phyloP scores from a whole-genome alignment of 169 alveolate species.

The Plasmodium adleri region DNA sequence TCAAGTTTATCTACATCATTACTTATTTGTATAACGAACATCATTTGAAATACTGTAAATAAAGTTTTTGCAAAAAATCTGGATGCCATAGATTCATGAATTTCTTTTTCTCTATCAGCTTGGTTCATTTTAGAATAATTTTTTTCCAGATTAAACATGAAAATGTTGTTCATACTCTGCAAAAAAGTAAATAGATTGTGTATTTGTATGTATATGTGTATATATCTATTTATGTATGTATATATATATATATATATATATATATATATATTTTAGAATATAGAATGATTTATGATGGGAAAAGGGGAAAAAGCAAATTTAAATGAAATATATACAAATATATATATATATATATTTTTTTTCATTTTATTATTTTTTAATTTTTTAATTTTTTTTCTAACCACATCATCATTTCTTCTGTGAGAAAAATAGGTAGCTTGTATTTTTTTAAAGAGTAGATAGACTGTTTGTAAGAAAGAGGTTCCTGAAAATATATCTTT shows the following conservation, averaged over 20 bases:
- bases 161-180: slow-evolving; percentile 63
- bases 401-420: slow-evolving; percentile 55
- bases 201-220: slow-evolving; percentile 9
- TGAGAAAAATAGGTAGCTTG: slow-evolving; percentile 28
- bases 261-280: not conserved
- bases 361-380: no score
- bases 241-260: not conserved
- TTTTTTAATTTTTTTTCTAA: not conserved
- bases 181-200: not conserved
- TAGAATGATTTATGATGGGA: no score
- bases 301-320: not conserved
- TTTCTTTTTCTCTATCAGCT: slow-evolving; percentile 27
- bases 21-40: slow-evolving; percentile 45
- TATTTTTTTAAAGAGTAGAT: slow-evolving; percentile 39
- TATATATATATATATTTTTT: not conserved
- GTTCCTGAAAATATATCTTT: slow-evolving; percentile 7
- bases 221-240: not conserved
- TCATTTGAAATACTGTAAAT: slow-evolving; percentile 50
- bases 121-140: slow-evolving; percentile 27
- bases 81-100: slow-evolving; percentile 55
- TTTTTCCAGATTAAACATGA: slow-evolving; percentile 30
- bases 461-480: slow-evolving; percentile 54
- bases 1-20: slow-evolving; percentile 42
- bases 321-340: not conserved
- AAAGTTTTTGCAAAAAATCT: slow-evolving; percentile 54